Evolutionary conservation across 177 flowering plant genomes (phyloP), one percentile per base, ranked within the genome.

Genomic region (Tripterygium wilfordii): DNA sequence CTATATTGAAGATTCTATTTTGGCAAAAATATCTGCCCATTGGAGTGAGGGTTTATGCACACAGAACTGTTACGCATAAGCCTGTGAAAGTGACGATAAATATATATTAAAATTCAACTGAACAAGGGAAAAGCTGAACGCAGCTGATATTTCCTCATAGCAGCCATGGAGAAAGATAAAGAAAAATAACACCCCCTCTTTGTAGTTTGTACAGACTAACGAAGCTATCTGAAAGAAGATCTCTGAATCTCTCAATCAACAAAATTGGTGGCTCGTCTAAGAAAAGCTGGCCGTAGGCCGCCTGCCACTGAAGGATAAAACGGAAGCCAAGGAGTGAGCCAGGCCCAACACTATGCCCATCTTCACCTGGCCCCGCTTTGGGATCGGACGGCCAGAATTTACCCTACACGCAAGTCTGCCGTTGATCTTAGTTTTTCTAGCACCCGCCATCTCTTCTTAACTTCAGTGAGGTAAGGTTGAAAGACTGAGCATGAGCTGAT

Each of bases 331-430:
- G 30, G 65, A 50, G 14, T 65, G 58, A 20, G 65, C 69, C 28
- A 65, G 8, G 6, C 54, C 64, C 45, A 52, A 19, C 0, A 65
- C 61, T 0, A 65, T 65, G 23, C 41, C 61, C 29, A 41, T 22
- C 60, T 60, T 65, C 50, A 65, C 65, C 39, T 60, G 64, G 9
- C 69, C 69, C 31, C 69, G 55, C 51, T 30, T 56, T 3, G 70
- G 65, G 3, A 66, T 51, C 35, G 36, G 55, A 36, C 65, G 58
- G 14, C 59, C 29, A 22, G 27, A 20, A 25, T 9, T 4, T 30
- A 61, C 44, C 28, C 36, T 37, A 1, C 46, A 53, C 10, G 22
- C 31, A 32, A 14, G 21, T n/a, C 53, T 32, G 18, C 66, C 53
- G 27, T 54, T 51, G 24, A 45, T 33, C 36, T 25, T 35, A 32